These are phyloP conservation scores for Onygenales sp. DNA, from an alignment of 2,329 filamentous ascomycete genomes.

Conservation along the genomic window DNA sequence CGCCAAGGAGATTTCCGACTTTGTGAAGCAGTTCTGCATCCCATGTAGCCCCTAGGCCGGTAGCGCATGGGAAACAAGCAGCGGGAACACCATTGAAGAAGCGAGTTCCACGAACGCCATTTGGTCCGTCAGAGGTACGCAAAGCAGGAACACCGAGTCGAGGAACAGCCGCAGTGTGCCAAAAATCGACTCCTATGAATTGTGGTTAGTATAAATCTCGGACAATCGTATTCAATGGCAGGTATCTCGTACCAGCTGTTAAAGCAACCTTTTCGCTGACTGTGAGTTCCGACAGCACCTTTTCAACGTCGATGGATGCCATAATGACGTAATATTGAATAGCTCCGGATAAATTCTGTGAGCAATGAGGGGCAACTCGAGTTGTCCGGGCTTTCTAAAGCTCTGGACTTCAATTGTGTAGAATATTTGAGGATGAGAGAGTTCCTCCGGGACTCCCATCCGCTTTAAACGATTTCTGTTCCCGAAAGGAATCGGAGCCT, in stretches of 20 bases:
- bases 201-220: background rate
- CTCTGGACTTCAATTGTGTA: no score
- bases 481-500: background rate
- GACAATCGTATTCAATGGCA: background rate
- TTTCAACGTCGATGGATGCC: slow-evolving; percentile 31
- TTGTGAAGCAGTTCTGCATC: slow-evolving; percentile 60
- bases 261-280: slow-evolving; percentile 49
- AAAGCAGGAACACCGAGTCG: slow-evolving; percentile 55
- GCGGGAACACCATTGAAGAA: slow-evolving; percentile 62
- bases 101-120: slow-evolving; percentile 58
- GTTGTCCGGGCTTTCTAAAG: background rate
- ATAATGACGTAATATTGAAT: slow-evolving; percentile 7
- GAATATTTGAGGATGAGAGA: no score
- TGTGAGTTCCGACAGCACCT: slow-evolving; percentile 45
- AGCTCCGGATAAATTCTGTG: background rate
- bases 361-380: background rate
- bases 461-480: background rate
- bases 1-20: slow-evolving; percentile 60
- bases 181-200: slow-evolving; percentile 46
- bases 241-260: slow-evolving; percentile 22
- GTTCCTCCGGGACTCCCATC: background rate
- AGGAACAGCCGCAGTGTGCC: slow-evolving; percentile 57
- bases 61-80: slow-evolving; percentile 69
- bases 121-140: slow-evolving; percentile 61
- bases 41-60: slow-evolving; percentile 72